phyloP scores from a whole-genome alignment of 345 rosid genomes.

The Brassica juncea region DNA sequence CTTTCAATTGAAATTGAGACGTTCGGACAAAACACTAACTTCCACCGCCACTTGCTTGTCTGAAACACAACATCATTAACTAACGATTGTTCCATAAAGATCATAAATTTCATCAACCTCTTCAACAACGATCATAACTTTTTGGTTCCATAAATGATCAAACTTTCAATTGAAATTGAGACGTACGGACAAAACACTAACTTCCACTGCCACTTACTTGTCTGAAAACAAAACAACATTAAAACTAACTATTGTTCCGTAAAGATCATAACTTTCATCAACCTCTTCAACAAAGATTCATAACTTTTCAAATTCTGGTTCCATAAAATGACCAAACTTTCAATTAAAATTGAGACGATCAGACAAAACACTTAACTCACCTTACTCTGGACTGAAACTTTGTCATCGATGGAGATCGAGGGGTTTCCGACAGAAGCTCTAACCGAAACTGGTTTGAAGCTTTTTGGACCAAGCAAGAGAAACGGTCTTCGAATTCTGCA shows the following conservation, averaged over 20 bases:
- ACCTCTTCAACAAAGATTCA: background rate
- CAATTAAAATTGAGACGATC: background rate
- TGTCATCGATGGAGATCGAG: slow-evolving; percentile 45
- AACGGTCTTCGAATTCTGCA: slow-evolving; percentile 40
- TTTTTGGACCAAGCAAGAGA: slow-evolving; percentile 28
- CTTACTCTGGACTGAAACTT: slow-evolving; percentile 48
- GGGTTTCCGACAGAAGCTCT: slow-evolving; percentile 59
- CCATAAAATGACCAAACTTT: slow-evolving; percentile 6
- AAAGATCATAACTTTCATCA: slow-evolving; percentile 13
- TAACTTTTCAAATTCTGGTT: no score
- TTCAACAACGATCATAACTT: no score
- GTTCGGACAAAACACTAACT: no score
- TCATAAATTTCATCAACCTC: background rate
- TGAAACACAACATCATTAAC: no score
- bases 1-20: background rate
- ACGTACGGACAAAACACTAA: no score
- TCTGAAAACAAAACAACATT: slow-evolving; percentile 2
- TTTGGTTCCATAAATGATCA: no score
- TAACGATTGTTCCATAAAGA: background rate
- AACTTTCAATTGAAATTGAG: no score
- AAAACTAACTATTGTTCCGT: slow-evolving; percentile 3
- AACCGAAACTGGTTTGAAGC: slow-evolving; percentile 52
- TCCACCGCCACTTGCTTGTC: no score
- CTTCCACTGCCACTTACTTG: no score
- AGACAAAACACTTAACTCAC: slow-evolving; percentile 35